These are phyloP conservation scores for Pseudoneurospora amorphoporcata DNA, from an alignment of 495 filamentous ascomycete species.

Conservation along the genomic window DNA sequence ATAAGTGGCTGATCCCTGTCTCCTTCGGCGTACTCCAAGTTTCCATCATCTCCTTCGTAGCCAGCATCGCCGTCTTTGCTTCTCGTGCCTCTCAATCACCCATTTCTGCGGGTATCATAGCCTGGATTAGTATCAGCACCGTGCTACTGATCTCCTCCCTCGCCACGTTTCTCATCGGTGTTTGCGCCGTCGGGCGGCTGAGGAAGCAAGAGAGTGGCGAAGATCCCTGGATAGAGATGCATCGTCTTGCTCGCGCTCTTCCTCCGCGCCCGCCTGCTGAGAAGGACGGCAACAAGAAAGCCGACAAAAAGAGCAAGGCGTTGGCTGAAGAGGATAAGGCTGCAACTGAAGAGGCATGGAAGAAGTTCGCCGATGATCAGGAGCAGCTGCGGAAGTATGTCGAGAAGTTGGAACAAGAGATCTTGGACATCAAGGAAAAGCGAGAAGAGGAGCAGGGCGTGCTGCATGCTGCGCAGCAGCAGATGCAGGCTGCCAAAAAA, in stretches of 20 bases:
- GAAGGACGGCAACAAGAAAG: not conserved
- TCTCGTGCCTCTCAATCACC: constrained; percentile 4
- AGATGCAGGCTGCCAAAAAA: not conserved
- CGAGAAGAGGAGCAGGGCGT: not conserved
- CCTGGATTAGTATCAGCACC: constrained; percentile 4
- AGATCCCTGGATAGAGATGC: constrained; percentile 16
- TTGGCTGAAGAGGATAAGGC: not conserved
- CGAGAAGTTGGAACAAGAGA: constrained; percentile 10
- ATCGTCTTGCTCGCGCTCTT: constrained; percentile 3
- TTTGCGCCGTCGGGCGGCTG: not conserved
- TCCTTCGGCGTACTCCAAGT: constrained; percentile 4
- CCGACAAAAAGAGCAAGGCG: not conserved
- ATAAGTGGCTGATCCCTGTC: not conserved
- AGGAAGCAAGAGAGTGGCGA: not conserved
- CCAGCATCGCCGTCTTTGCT: constrained; percentile 6
- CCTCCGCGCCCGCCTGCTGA: constrained; percentile 4
- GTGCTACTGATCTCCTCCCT: constrained; percentile 1
- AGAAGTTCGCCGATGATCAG: constrained; percentile 8
- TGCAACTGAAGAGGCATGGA: constrained; percentile 4
- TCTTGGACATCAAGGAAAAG: constrained; percentile 6
- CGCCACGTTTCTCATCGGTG: not conserved
- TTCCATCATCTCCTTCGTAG: constrained; percentile 5
- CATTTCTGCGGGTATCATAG: not conserved
- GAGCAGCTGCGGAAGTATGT: constrained; percentile 11
- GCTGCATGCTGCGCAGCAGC: not conserved